phyloP scores from a whole-genome alignment of 1,284 basidiomycete species.

The Amylostereum chailletii region DNA sequence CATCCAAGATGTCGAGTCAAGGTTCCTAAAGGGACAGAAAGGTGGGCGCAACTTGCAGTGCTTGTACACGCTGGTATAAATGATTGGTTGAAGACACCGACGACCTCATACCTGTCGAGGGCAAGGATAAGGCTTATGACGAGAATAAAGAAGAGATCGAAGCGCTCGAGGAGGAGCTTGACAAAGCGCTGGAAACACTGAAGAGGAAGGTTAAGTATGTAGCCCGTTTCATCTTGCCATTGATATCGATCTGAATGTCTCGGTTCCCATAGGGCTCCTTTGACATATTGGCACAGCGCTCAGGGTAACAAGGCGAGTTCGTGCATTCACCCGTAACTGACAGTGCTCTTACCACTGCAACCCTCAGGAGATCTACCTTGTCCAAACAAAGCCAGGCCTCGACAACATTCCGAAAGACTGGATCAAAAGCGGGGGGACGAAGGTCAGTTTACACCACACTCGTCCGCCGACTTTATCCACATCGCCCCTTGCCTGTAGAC shows the following conservation, averaged over 20 bases:
- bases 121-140: conserved; percentile 84
- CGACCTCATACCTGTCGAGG: conserved; percentile 67
- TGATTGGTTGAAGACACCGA: conserved; percentile 39
- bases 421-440: conserved; percentile 77
- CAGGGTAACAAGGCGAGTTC: conserved; percentile 64
- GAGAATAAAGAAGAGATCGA: conserved; percentile 62
- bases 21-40: conserved; percentile 62
- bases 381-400: conserved; percentile 58
- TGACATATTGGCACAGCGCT: conserved; percentile 80
- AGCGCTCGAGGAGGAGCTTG: conserved; percentile 62
- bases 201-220: conserved; percentile 50
- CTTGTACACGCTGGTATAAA: neutral
- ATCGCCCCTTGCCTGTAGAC: conserved; percentile 33
- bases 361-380: conserved; percentile 76
- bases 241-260: neutral
- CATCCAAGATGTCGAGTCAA: conserved; percentile 64
- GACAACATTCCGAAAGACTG: conserved; percentile 74
- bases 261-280: conserved; percentile 30
- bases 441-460: conserved; percentile 34
- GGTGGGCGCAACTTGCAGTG: conserved; percentile 29
- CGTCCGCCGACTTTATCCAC: neutral
- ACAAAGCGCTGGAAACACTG: conserved; percentile 53
- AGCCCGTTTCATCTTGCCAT: conserved; percentile 5
- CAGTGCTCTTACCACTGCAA: neutral
- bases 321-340: neutral